Evolutionary conservation across 2,329 filamentous ascomycete species (phyloP).

Genomic region (Ceratocystiopsis brevicomis): DNA sequence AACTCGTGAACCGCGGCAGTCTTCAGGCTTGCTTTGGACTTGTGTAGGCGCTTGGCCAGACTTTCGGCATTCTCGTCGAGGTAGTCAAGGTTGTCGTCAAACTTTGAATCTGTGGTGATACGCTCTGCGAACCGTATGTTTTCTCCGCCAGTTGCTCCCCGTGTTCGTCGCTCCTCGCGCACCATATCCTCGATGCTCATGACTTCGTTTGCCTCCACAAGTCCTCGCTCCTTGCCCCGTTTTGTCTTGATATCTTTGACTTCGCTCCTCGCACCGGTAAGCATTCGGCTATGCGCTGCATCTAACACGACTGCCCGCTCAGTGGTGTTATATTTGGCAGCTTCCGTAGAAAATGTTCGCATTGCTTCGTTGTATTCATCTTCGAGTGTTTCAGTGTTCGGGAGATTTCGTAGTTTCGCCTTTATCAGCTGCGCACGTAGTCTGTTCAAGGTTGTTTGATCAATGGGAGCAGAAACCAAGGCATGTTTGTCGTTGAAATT

Average conservation of each 20-base stretch:
- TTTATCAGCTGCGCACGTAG: slow-evolving; percentile 93
- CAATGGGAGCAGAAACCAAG: slow-evolving; percentile 29
- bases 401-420: slow-evolving; percentile 64
- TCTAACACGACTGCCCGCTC: slow-evolving; percentile 61
- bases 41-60: slow-evolving; percentile 71
- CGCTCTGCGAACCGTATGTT: slow-evolving; percentile 70
- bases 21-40: slow-evolving; percentile 71
- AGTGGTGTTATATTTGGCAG: slow-evolving; percentile 21
- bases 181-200: slow-evolving; percentile 98
- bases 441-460: slow-evolving; percentile 68
- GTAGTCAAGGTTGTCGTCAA: slow-evolving; percentile 84
- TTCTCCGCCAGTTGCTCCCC: slow-evolving; percentile 59
- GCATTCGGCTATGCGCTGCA: slow-evolving; percentile 74
- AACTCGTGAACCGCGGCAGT: slow-evolving; percentile 77
- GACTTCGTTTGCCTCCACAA: slow-evolving; percentile 79
- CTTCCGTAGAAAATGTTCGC: slow-evolving; percentile 29
- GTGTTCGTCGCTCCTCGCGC: slow-evolving; percentile 74
- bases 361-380: slow-evolving; percentile 65
- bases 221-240: slow-evolving; percentile 65
- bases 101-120: slow-evolving; percentile 84
- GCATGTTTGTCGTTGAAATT: too few relatives aligned
- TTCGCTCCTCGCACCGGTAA: slow-evolving; percentile 56
- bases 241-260: slow-evolving; percentile 62
- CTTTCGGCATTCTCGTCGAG: slow-evolving; percentile 92
- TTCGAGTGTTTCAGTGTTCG: slow-evolving; percentile 60